Base-by-base conservation (phyloP, 129 eudicot genomes). In the Glebionis coronaria region DNA sequence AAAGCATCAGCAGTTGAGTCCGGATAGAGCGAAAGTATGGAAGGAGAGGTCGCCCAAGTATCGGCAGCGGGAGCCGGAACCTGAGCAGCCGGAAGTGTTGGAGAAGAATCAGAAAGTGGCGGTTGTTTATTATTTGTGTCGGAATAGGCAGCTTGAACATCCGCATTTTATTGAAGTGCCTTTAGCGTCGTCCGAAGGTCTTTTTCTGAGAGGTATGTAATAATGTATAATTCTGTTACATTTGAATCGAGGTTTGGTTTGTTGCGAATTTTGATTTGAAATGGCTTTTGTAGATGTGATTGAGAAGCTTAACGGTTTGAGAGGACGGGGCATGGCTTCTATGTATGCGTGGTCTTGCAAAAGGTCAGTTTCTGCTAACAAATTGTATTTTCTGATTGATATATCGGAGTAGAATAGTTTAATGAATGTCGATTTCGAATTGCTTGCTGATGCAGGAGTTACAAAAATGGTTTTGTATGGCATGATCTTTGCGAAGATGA, bases 261-360 rank as follows among this genome's bases (percentile, higher is more conserved):
- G 54, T 1, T 38, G 8, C 11, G 3, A 0, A 15, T 9, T 44
- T 68, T 75, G 69, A 35, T 23, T 42, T 60, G 31, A 20, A 44
- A 12, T 38, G 31, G 18, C 35, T 57, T 14, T 70, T 76, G 82
- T 44, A 93, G 98, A 93, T 84, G 98, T 94, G 76, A 89, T 89
- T 75, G 90, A 89, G 14, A 89, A 76, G 90, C 88, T 94, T 46
- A 89, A 94, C 77, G 82, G 68, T 55, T 56, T 94, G 74, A 84
- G 99, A 81, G 99, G 99, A 50, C 79, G 97, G 61, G 99, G 99
- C 42, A 94, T 94, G 99, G 88, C 99, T 70, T 89, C 97, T 12
- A 74, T 78, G 82, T 94, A 94, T 50, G 84, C 99, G 1, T 94
- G 99, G 99, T 94, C 99, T 61, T 94, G 99, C 92, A 94, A 94